Base-by-base conservation (phyloP, 169 alveolate species). In the Plasmodium chabaudi region DNA sequence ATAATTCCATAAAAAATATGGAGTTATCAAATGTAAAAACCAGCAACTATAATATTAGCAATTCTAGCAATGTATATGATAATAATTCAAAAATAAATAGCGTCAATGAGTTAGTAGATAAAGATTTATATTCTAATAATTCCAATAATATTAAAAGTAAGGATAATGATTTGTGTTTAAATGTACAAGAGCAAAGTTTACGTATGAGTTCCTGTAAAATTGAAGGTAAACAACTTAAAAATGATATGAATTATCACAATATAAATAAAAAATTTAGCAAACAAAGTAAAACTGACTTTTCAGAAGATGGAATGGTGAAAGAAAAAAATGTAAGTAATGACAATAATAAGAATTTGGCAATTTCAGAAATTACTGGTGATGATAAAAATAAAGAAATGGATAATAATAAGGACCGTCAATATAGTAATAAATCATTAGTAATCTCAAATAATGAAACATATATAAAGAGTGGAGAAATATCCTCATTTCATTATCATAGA, bases 401-500 rank as follows among this genome's bases (percentile, higher is more conserved):
- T 19, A 56, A 77, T 15, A 10, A 1, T 4, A 46, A 25, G 13
- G 17, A 7, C 4, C 15, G 17, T 13, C 17, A 13, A 68, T 34
- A 34, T 34, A 34, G 42, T 34, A 34, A 34, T 34, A 34, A 34
- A 34, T 34, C 42, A 34, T 21, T 13, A 47, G 25, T 47, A 9
- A 19, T 5, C 9, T 19, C 57, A 21, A 65, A 65, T 10, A 67
- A 79, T 44, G 89, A 79, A 71, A 79, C 89, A 6, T 65, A 47
- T 9, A 56, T 92, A 9, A 27, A 53, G 49, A 89, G 94, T 9
- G 94, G 94, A 56, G 94, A 90, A 42, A 61, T 93, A 21, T 61
- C 89, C 10, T 74, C 87, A n/a, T 82, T 93, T 46, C 89, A 92
- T 19, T 59, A 87, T 13, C 72, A 87, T 13, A 53, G 72, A 44